Evolutionary conservation across 176 grass and related monocot species (phyloP), one percentile per base, ranked within the genome.

Genomic region (Rhipidocladum racemiflorum): DNA sequence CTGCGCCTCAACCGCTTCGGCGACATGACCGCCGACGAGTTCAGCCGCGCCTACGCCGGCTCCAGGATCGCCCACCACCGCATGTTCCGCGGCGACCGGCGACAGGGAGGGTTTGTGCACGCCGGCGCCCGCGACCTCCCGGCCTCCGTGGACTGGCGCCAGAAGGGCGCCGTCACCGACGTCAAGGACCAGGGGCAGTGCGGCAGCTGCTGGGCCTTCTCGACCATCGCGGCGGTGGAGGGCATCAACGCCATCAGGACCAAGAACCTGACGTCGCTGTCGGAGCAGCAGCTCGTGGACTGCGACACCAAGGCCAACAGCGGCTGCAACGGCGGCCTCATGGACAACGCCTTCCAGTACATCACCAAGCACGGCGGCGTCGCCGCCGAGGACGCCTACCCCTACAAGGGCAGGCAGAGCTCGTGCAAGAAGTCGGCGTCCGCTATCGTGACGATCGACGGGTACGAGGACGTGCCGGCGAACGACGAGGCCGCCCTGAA

Each of bases 181-280:
- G 88, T 97, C 24, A 97, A 97, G 88, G 72, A 97, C 86, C 94
- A 97, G 69, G 91, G 94, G 1, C 88, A 89, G 78, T 93, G 94
- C 87, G 94, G 93, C 42, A 91, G 91, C 75, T 90, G 91, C 71
- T 94, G 91, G 88, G 85, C 91, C 2, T 94, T 94, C 86, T 91
- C 91, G 13, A 86, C 91, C 4, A 68, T 94, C 43, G 91, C 68
- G 0, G 89, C 91, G 0, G 91, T 91, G 63, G 92, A 94, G 49
- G 89, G 92, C 3, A 91, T 94, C 72, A 94, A 94, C 67, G 85
- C 87, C 50, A 94, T 94, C 79, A 38, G 6, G 34, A 88, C 92
- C 1, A 73, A 80, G 44, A 80, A 84, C 46, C 88, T 94, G 12
- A 69, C 85, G 29, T 55, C 92, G 2, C 75, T 94, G 8, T 94